Conservation (phyloP, 1,284 basidiomycete genomes). For the Marasmius tenuissimus region DNA sequence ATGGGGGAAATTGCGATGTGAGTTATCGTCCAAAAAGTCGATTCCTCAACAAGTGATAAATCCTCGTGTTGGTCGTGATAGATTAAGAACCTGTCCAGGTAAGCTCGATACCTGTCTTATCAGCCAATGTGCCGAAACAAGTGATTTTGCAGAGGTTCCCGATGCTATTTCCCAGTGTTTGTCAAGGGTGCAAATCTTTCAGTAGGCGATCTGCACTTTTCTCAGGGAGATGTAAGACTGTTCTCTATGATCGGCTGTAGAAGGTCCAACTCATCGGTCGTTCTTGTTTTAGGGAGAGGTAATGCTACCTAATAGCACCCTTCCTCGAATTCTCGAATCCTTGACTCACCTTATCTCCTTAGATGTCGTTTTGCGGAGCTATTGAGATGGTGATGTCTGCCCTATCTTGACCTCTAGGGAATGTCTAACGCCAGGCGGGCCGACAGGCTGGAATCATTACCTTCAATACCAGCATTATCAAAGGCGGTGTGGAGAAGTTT, state of each 20-base stretch:
- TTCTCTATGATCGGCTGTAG: background rate
- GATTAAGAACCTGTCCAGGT: slow-evolving; percentile 77
- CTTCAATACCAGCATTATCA: slow-evolving; percentile 73
- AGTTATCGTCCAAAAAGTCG: slow-evolving; percentile 19
- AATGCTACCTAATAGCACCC: slow-evolving; percentile 9
- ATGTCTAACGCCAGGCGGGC: background rate
- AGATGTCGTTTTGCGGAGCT: slow-evolving; percentile 77
- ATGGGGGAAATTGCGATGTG: slow-evolving; percentile 83
- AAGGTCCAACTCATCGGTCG: background rate
- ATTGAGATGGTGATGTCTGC: slow-evolving; percentile 62
- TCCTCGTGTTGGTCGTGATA: slow-evolving; percentile 21
- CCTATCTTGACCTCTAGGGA: background rate
- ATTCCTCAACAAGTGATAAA: background rate
- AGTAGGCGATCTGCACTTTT: slow-evolving; percentile 81
- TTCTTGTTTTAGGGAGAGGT: slow-evolving; percentile 53
- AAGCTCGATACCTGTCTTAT: slow-evolving; percentile 12
- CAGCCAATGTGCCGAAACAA: background rate
- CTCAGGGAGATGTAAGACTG: slow-evolving; percentile 67
- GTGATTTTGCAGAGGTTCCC: slow-evolving; percentile 45
- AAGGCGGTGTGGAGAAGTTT: slow-evolving; percentile 74
- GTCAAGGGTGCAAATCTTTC: slow-evolving; percentile 76
- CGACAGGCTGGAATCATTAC: slow-evolving; percentile 73
- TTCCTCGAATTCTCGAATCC: background rate
- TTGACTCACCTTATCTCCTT: background rate
- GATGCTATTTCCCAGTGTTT: slow-evolving; percentile 80